Percentiles rank a stretch among this genome's conserved stretches.
phyloP scores from a whole-genome alignment of 2,329 filamentous ascomycete species.

The Clonostachys rhizophaga region DNA sequence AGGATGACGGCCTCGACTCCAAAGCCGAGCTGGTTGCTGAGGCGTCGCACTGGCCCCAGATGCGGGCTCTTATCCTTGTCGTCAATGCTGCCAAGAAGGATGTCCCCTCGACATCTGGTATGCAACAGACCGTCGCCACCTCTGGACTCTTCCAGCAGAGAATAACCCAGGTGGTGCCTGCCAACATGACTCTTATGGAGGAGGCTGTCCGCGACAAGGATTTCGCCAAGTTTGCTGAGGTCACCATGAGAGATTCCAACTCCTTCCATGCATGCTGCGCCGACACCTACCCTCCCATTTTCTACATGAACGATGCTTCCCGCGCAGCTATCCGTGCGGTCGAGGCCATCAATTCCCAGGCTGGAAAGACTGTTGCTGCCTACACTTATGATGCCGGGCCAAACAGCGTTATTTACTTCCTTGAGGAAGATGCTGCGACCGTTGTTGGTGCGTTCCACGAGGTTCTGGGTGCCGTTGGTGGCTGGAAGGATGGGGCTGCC shows the following conservation, averaged over 20 bases:
- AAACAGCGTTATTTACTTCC: slow-evolving; percentile 95
- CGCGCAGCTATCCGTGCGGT: slow-evolving; percentile 83
- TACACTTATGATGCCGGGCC: slow-evolving; percentile 98
- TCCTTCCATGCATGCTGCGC: slow-evolving; percentile 93
- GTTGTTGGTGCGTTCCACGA: slow-evolving; percentile 77
- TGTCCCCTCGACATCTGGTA: slow-evolving; percentile 85
- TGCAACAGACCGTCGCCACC: slow-evolving; percentile 94
- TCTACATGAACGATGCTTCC: slow-evolving; percentile 96
- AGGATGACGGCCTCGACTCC: slow-evolving; percentile 78
- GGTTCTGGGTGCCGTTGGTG: slow-evolving; percentile 57
- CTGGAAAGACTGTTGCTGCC: slow-evolving; percentile 76
- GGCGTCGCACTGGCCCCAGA: slow-evolving; percentile 88
- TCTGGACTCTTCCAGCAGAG: slow-evolving; percentile 81
- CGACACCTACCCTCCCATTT: slow-evolving; percentile 95
- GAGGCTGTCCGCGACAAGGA: slow-evolving; percentile 72
- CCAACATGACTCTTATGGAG: slow-evolving; percentile 81
- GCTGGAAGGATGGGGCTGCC: slow-evolving; percentile 62
- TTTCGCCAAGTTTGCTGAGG: slow-evolving; percentile 80
- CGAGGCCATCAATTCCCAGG: slow-evolving; percentile 79
- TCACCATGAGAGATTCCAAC: slow-evolving; percentile 97
- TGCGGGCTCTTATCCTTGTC: slow-evolving; percentile 89
- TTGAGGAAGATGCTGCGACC: slow-evolving; percentile 67
- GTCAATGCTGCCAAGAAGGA: slow-evolving; percentile 94
- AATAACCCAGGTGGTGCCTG: slow-evolving; percentile 71
- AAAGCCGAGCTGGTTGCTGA: slow-evolving; percentile 84